Percentiles rank a stretch among this genome's conserved stretches.
These are phyloP conservation scores for Cryomyces antarcticus DNA, from an alignment of 495 filamentous ascomycete genomes.

Conservation along the genomic window DNA sequence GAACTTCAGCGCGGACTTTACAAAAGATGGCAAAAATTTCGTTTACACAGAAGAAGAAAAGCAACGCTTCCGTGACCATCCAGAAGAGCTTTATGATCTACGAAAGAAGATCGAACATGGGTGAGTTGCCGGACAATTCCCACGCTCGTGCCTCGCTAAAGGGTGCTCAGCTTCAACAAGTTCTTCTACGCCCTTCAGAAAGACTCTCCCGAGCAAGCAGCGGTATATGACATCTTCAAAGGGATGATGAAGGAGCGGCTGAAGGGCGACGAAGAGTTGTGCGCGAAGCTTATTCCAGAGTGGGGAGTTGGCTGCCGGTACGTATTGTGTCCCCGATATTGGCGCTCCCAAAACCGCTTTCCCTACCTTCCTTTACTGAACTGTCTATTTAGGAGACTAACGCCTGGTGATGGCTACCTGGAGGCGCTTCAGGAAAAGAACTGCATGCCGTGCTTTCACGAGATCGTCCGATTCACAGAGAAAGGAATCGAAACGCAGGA, in stretches of 20 bases:
- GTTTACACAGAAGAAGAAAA: slow-evolving; percentile 18
- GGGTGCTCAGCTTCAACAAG: slow-evolving; percentile 7
- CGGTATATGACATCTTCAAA: background rate
- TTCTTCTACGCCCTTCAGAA: slow-evolving; percentile 16
- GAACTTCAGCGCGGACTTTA: slow-evolving; percentile 14
- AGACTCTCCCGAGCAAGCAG: slow-evolving; percentile 1
- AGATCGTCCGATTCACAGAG: slow-evolving; percentile 11
- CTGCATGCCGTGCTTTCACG: slow-evolving; percentile 11
- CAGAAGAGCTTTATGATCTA: slow-evolving; percentile 14
- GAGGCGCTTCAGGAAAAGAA: slow-evolving; percentile 15
- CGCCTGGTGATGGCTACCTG: slow-evolving; percentile 17
- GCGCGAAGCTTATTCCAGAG: slow-evolving; percentile 9
- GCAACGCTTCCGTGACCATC: slow-evolving; percentile 15
- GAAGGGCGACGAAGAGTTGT: slow-evolving; percentile 16
- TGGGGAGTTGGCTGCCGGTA: slow-evolving; percentile 13
- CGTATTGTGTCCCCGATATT: no score
- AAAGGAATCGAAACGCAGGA: slow-evolving; percentile 10
- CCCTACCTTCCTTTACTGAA: no score
- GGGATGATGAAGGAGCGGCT: slow-evolving; percentile 21
- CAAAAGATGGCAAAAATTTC: background rate
- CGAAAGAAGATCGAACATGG: slow-evolving; percentile 14
- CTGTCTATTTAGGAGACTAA: slow-evolving; percentile 2
- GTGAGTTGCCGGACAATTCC: no score
- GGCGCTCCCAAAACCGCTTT: no score
- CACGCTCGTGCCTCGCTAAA: no score